Base-by-base conservation (phyloP, 768 basidiomycete species). In the Fistulinella prunicolor region DNA sequence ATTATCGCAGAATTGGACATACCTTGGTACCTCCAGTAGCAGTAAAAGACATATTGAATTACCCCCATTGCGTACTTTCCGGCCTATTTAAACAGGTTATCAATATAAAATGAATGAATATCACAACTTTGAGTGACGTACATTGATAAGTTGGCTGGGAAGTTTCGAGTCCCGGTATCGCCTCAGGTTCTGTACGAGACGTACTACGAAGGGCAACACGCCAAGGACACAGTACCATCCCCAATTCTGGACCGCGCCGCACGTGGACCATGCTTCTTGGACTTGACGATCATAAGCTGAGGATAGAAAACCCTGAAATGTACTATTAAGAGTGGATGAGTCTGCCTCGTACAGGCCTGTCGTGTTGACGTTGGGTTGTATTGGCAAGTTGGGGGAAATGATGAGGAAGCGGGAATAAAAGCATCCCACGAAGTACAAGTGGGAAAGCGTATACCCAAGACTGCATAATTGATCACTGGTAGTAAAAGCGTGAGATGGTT, bases 111-210 rank as follows among this genome's bases (percentile, higher is more conserved):
- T 23, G 20, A 9, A n/a, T 34, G 29, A 40, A 46, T 43, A 12
- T 63, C 80, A n/a, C n/a, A n/a, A n/a, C n/a, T n/a, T n/a, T n/a
- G n/a, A n/a, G n/a, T n/a, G n/a, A 9, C 32, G 45, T 42, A 90
- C 94, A 62, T 99, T 99, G 60, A 97, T 79, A 36, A 97, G 65
- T 73, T 98, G 95, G 0, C 86, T 86, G 16, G 70, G 54, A 32
- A 85, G 64, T 30, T 73, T 72, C 2, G 92, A 90, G 61, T 97
- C 96, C 38, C 68, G 69, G 62, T 86, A 98, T 70, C 95, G 93
- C 54, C 85, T 85, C 42, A 96, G 55, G 62, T 88, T 90, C 67
- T 99, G 96, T 10, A 89, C 73, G 35, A 92, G 62, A 69, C 96
- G 94, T 28, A 82, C 74, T 2, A 87, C 44, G 17, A 89, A 77